These are phyloP conservation scores for Alternaria incomplexa DNA, from an alignment of 2,329 filamentous ascomycete genomes.

Conservation along the genomic window DNA sequence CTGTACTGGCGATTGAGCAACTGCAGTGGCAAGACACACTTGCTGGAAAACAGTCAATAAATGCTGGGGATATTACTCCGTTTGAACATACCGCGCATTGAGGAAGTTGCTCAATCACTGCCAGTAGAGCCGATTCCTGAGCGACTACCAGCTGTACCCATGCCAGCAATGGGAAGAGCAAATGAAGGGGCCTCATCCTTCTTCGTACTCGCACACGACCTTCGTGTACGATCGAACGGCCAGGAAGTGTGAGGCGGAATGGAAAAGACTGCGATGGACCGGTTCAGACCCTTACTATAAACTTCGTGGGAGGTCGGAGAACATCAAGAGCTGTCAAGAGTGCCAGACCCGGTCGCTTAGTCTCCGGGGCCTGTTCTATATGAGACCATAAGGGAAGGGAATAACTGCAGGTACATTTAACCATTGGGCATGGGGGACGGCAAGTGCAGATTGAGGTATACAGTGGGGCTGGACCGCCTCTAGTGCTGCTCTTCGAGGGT, in stretches of 20 bases:
- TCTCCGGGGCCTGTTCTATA: conserved; percentile 2
- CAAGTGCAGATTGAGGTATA: conserved; percentile 2
- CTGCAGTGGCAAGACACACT: conserved; percentile 17
- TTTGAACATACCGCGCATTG: conserved; percentile 25
- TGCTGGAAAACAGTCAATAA: conserved; percentile 15
- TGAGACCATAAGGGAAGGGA: conserved; percentile 7
- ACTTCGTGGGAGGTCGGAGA: not conserved
- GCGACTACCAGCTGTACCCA: conserved; percentile 22
- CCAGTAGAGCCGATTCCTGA: conserved; percentile 16
- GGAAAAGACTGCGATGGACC: not conserved
- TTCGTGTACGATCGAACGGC: not conserved
- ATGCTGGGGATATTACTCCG: not conserved
- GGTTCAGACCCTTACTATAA: not conserved
- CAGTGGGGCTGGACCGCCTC: conserved; percentile 4
- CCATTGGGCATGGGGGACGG: conserved; percentile 4
- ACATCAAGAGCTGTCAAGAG: conserved; percentile 7
- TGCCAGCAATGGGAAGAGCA: conserved; percentile 21
- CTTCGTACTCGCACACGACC: not conserved
- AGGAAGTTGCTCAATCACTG: conserved; percentile 19
- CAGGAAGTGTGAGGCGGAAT: not conserved
- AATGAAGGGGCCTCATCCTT: conserved; percentile 24
- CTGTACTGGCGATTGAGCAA: conserved; percentile 16
- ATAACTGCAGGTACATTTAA: conserved; percentile 2
- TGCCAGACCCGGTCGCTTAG: not conserved
- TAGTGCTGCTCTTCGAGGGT: conserved; percentile 4